Percentiles rank a stretch among this genome's conserved stretches.
phyloP scores from a whole-genome alignment of 495 filamentous ascomycete species.

The Aspergillus biplanus region DNA sequence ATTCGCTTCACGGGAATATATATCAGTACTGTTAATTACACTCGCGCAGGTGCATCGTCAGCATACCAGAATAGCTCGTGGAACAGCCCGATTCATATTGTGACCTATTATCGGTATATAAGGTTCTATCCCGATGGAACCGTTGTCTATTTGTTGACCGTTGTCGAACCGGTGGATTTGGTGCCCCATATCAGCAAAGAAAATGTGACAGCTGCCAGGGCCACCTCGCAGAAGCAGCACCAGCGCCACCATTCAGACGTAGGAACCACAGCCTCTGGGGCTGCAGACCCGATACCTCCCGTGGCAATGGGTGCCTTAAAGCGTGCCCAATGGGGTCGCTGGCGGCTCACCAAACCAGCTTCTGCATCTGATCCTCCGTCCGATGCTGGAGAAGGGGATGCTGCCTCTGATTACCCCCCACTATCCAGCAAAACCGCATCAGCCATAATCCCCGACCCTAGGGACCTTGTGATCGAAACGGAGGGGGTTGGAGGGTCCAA shows the following conservation, averaged over 20 bases:
- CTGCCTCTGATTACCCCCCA: slow-evolving; percentile 18
- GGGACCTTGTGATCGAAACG: slow-evolving; percentile 77
- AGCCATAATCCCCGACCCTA: slow-evolving; percentile 29
- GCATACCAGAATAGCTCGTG: slow-evolving; percentile 60
- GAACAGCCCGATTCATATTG: slow-evolving; percentile 89
- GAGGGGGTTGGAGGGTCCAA: slow-evolving; percentile 70
- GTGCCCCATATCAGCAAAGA: slow-evolving; percentile 70
- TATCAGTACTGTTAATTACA: slow-evolving; percentile 95
- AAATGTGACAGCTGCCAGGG: slow-evolving; percentile 43
- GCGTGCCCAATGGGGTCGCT: slow-evolving; percentile 62
- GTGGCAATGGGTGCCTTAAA: slow-evolving; percentile 54
- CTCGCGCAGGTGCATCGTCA: slow-evolving; percentile 72
- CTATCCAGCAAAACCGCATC: slow-evolving; percentile 18
- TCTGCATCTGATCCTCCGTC: slow-evolving; percentile 24
- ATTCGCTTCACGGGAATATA: slow-evolving; percentile 94
- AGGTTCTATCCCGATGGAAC: slow-evolving; percentile 93
- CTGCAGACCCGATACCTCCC: slow-evolving; percentile 41
- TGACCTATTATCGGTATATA: slow-evolving; percentile 96
- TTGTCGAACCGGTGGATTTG: slow-evolving; percentile 80
- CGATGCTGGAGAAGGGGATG: slow-evolving; percentile 15
- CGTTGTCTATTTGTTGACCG: slow-evolving; percentile 75
- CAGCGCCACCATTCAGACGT: slow-evolving; percentile 40
- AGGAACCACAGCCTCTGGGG: slow-evolving; percentile 41
- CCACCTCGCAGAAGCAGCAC: slow-evolving; percentile 33
- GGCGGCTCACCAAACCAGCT: slow-evolving; percentile 55